phyloP scores from a whole-genome alignment of 2,329 filamentous ascomycete species.

The Colletotrichum gigasporum region DNA sequence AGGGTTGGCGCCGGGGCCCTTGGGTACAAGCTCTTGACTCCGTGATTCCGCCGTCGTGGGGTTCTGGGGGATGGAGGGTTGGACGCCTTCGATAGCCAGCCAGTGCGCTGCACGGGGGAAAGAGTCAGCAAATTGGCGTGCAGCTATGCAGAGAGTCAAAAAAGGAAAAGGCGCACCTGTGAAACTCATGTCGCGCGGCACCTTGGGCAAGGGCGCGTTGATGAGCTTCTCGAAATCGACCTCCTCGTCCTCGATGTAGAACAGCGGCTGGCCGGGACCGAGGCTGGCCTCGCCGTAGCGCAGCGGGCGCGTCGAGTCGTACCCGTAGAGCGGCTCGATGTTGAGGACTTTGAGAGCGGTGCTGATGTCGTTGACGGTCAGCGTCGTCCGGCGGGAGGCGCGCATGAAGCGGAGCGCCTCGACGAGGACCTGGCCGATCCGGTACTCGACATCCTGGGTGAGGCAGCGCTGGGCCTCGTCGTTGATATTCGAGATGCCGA shows the following conservation, averaged over 20 bases:
- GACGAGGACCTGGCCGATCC: slow-evolving; percentile 90
- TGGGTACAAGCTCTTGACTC: slow-evolving; percentile 86
- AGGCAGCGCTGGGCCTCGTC: slow-evolving; percentile 90
- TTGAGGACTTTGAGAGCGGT: slow-evolving; percentile 87
- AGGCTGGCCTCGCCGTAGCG: slow-evolving; percentile 94
- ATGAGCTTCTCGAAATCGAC: slow-evolving; percentile 99
- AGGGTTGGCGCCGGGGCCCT: slow-evolving; percentile 88
- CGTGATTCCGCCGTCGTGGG: slow-evolving; percentile 86
- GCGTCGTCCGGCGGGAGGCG: slow-evolving; percentile 82
- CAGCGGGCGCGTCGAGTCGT: slow-evolving; percentile 89
- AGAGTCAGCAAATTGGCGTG: slow-evolving; percentile 30
- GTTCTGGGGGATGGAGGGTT: slow-evolving; percentile 96
- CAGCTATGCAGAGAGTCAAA: slow-evolving; percentile 6
- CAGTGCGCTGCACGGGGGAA: slow-evolving; percentile 76
- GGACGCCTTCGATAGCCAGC: slow-evolving; percentile 96
- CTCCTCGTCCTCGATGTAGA: slow-evolving; percentile 98
- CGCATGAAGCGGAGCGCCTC: slow-evolving; percentile 98
- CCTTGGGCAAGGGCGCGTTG: slow-evolving; percentile 93
- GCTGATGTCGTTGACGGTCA: slow-evolving; percentile 90
- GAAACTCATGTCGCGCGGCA: slow-evolving; percentile 91
- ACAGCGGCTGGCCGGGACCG: slow-evolving; percentile 92
- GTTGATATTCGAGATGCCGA: slow-evolving; percentile 82
- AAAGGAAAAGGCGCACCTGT: slow-evolving; percentile 68
- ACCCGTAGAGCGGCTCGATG: slow-evolving; percentile 95
- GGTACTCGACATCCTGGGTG: slow-evolving; percentile 94